Conservation (phyloP, 306 rosid species). For the Oxytropis ochrocephala region DNA sequence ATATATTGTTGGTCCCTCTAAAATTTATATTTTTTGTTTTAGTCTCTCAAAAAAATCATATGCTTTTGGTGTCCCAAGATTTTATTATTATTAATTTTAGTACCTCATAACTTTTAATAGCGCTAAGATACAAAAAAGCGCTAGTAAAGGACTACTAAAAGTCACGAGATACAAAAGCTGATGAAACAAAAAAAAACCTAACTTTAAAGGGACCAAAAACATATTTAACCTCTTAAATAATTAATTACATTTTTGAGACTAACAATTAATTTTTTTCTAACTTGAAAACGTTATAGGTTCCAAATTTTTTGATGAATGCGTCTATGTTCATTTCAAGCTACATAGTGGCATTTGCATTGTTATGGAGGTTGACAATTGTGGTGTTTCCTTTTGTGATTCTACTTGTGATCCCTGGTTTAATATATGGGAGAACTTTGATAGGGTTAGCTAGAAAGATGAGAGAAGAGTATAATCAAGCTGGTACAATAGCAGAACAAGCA, state of each 20-base stretch:
- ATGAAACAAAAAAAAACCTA: too few species aligned
- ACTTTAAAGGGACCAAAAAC: too few species aligned
- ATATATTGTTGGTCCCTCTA: too few species aligned
- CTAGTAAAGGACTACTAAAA: too few species aligned
- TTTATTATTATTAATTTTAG: too few species aligned
- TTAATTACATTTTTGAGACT: not conserved
- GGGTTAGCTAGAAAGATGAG: conserved; percentile 59
- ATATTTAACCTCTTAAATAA: too few species aligned
- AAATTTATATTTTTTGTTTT: too few species aligned
- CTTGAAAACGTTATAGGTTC: conserved; percentile 38
- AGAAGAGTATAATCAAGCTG: conserved; percentile 65
- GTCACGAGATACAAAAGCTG: too few species aligned
- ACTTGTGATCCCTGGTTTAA: conserved; percentile 75
- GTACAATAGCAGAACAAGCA: conserved; percentile 74
- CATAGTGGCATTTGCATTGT: conserved; percentile 50
- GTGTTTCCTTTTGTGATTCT: conserved; percentile 71
- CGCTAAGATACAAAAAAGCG: too few species aligned
- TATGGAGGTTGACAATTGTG: conserved; percentile 74
- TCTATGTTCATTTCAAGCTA: conserved; percentile 69
- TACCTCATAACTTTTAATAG: too few species aligned
- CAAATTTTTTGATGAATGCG: conserved; percentile 68
- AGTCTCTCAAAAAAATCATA: too few species aligned
- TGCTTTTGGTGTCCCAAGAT: too few species aligned
- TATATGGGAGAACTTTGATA: conserved; percentile 74
- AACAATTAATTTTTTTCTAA: not conserved